Evolutionary conservation across 2,329 filamentous ascomycete species (phyloP).

Genomic region (Penicillium hordei): DNA sequence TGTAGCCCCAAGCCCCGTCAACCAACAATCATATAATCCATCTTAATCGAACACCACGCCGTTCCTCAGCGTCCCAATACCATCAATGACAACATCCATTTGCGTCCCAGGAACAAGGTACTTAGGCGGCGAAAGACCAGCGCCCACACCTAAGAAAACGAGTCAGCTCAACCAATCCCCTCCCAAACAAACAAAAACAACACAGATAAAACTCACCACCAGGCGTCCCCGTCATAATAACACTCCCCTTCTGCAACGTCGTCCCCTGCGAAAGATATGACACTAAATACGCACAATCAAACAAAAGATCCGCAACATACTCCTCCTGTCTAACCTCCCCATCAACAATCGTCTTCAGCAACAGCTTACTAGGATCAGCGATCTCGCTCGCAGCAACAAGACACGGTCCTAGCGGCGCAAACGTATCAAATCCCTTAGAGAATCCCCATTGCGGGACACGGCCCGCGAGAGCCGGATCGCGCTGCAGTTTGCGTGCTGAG

Average conservation of each 20-base stretch:
- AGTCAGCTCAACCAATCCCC: background rate
- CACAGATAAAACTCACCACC: constrained; percentile 28
- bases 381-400: constrained; percentile 49
- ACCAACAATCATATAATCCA: background rate
- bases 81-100: constrained; percentile 43
- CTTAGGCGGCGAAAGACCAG: constrained; percentile 44
- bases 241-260: constrained; percentile 49
- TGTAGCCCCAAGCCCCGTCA: background rate
- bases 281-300: constrained; percentile 42
- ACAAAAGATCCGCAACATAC: constrained; percentile 46
- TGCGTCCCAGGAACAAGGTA: constrained; percentile 43
- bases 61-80: constrained; percentile 47
- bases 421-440: constrained; percentile 59
- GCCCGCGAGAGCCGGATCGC: constrained; percentile 51
- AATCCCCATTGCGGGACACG: constrained; percentile 59
- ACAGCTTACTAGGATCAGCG: constrained; percentile 45
- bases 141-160: constrained; percentile 35
- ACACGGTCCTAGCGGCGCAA: constrained; percentile 53
- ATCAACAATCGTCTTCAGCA: constrained; percentile 50
- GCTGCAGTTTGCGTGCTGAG: constrained; percentile 54
- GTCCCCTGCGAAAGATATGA: constrained; percentile 36
- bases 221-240: constrained; percentile 54
- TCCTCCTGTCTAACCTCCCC: constrained; percentile 50
- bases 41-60: constrained; percentile 25
- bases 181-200: background rate